phyloP scores from a whole-genome alignment of 2,329 filamentous ascomycete species.

The Fusarium sambucinum region DNA sequence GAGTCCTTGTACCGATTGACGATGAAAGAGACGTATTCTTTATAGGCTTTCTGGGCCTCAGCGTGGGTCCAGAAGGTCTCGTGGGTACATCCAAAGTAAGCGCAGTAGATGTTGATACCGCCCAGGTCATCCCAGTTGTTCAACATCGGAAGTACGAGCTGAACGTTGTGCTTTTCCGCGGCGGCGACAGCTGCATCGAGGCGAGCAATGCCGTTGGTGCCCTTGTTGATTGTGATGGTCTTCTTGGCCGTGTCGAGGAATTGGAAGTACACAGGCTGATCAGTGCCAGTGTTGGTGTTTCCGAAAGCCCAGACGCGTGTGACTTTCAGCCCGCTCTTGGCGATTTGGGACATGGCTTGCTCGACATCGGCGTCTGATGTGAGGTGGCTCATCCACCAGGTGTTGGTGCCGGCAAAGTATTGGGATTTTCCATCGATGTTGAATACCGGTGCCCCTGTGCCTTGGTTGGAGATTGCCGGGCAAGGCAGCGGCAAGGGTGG shows the following conservation, averaged over 20 bases:
- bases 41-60: constrained; percentile 6
- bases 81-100: constrained; percentile 10
- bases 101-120: constrained; percentile 1
- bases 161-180: neutral
- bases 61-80: neutral
- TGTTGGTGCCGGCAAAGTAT: constrained; percentile 10
- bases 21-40: neutral
- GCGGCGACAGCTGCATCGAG: constrained; percentile 2
- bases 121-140: constrained; percentile 12
- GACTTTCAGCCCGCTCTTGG: neutral
- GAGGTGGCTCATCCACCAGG: constrained; percentile 14
- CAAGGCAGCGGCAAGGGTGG: neutral
- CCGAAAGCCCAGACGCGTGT: constrained; percentile 5
- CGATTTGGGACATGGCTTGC: constrained; percentile 13
- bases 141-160: neutral
- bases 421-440: neutral
- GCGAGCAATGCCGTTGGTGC: neutral
- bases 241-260: constrained; percentile 4
- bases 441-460: neutral
- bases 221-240: neutral
- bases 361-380: neutral
- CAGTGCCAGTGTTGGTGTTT: constrained; percentile 1
- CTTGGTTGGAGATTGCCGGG: neutral
- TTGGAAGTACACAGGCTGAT: constrained; percentile 10
- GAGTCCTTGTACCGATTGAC: constrained; percentile 7